A percentile compares a stretch with the other conserved stretches of the same genome.
Evolutionary conservation across 768 basidiomycete species (phyloP).

Genomic region (Termitomyces titanicus): DNA sequence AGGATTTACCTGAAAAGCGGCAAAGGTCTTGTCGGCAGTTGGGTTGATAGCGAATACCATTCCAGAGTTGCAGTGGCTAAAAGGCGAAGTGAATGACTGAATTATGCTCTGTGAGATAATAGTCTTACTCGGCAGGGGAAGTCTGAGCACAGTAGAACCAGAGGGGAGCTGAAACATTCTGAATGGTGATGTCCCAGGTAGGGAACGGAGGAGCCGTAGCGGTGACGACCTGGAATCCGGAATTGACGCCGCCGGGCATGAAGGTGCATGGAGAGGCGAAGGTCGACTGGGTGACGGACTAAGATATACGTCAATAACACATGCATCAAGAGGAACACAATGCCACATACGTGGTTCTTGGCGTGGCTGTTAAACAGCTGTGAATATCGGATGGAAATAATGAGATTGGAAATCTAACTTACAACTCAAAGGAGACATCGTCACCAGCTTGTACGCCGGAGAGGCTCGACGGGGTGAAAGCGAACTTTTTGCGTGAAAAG

Average conservation of each 20-base stretch:
- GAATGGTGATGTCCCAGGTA: slow-evolving; percentile 31
- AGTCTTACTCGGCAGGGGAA: slow-evolving; percentile 19
- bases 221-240: slow-evolving; percentile 44
- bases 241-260: slow-evolving; percentile 41
- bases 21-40: slow-evolving; percentile 41
- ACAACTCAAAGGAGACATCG: slow-evolving; percentile 52
- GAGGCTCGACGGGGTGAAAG: slow-evolving; percentile 35
- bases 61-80: slow-evolving; percentile 46
- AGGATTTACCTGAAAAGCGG: slow-evolving; percentile 38
- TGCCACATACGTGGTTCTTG: slow-evolving; percentile 36
- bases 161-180: slow-evolving; percentile 41
- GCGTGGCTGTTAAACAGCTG: slow-evolving; percentile 23
- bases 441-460: slow-evolving; percentile 40
- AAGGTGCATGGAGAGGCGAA: slow-evolving; percentile 50
- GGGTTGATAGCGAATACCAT: slow-evolving; percentile 66
- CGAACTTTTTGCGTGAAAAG: slow-evolving; percentile 22
- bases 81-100: neutral
- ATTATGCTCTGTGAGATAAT: neutral
- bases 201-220: slow-evolving; percentile 10
- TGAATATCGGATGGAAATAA: neutral
- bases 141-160: slow-evolving; percentile 65
- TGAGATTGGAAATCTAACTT: slow-evolving; percentile 12
- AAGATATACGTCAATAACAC: neutral
- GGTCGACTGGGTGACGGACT: slow-evolving; percentile 61
- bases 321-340: neutral